Base-by-base conservation (phyloP, 2,329 filamentous ascomycete species). In the Biscogniauxia marginata region DNA sequence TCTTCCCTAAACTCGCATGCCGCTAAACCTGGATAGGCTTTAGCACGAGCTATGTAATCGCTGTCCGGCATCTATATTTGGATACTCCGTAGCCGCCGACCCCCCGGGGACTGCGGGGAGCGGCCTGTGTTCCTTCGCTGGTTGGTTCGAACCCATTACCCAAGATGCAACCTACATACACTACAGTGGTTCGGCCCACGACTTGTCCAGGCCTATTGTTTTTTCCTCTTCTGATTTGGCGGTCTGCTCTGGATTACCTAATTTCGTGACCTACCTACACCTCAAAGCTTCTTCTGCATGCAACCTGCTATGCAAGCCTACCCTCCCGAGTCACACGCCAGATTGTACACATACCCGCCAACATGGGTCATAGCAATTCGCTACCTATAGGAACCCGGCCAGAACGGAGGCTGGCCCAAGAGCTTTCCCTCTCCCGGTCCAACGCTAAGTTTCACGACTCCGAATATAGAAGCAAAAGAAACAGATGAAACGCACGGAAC, bases 401-500 rank as follows among this genome's bases (percentile, higher is more conserved):
- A 39, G 30, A 16, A n/a, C n/a, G n/a, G n/a, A n/a, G 30, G 13
- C 24, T 11, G 6, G 11, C 24, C 11, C 11, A 25, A 6, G 11
- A 25, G 24, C 24, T 25, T 49, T 50, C 54, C 16, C 49, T 43
- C 39, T 52, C 52, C 55, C 55, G 54, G 55, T 55, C 55, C 57
- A 55, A 61, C 58, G 56, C 56, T 56, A 61, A 53, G 56, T 59
- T 61, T 61, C 54, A 58, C 34, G 46, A 13, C 22, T 57, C 58
- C 54, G 50, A 55, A 61, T 61, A 59, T 61, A 63, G 58, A 62
- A 61, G 44, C 44, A 57, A 53, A 54, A 52, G 44, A 9, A 16
- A n/a, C 30, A 39, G n/a, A 39, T 39, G 30, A 39, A 39, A 39
- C 30, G 30, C 13, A 16, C 13, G 1, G 30, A 39, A 39, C 30